Evolutionary conservation across 495 filamentous ascomycete species (phyloP), one percentile per base, ranked within the genome.

Genomic region (Paragyromitra xinjiangensis): DNA sequence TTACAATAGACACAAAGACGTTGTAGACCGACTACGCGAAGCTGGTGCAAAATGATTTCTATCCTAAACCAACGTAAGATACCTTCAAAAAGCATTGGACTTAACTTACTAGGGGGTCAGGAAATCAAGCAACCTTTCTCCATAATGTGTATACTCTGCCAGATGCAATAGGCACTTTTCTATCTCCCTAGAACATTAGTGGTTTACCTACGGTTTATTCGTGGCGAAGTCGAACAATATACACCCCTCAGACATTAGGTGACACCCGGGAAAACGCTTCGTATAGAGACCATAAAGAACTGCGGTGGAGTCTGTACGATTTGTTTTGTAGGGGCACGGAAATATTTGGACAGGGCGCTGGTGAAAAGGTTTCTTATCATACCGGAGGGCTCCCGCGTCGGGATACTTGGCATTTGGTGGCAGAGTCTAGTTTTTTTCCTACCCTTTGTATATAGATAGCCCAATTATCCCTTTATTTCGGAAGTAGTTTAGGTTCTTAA

Each of bases 1-100:
- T n/a, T 26, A 19, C 16, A 50, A 50, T 44, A 14, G 50, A 34
- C 69, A 72, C 11, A 11, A 50, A 14, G 51, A 40, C 7, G 51
- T 75, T 11, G 40, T 26, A 22, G 26, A 63, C 14, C n/a, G 58
- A 53, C 48, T 64, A 50, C 44, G 53, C 12, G 12, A 69, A n/a
- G 62, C 48, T 11, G 24, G 24, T 5, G 68, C 66, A n/a, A 34
- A 2, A 53, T 12, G 1, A 19, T 53, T 16, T 39, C 6, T 51
- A 3, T 67, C 29, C 29, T 14, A 12, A 53, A 40, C 8, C 34
- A 11, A 55, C 5, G 64, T 55, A 40, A 69, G 51, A 5, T 14
- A 42, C 53, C 5, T 3, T 4, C 37, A 1, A 40, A 39, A 29
- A 7, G 2, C 45, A 65, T 44, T 8, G 4, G 29, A 39, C 29